These are phyloP conservation scores for Kodamaea nitidulidarum DNA, from an alignment of 805 yeast genomes.

Conservation along the genomic window DNA sequence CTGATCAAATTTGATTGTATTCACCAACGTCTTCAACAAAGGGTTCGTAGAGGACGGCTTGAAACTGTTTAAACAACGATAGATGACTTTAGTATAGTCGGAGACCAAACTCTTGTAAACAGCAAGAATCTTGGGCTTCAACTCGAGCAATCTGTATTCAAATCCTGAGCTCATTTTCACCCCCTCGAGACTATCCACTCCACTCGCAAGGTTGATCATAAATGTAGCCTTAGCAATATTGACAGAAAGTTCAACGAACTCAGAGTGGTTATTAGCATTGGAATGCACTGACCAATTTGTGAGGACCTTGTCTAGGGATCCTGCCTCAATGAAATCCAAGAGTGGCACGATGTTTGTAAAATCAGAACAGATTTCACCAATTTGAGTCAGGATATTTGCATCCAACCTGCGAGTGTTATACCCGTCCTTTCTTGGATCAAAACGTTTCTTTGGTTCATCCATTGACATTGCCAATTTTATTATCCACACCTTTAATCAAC, in stretches of 20 bases:
- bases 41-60: slow-evolving; percentile 62
- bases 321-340: slow-evolving; percentile 2
- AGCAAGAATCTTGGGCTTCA: slow-evolving; percentile 20
- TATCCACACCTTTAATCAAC: neutral
- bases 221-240: slow-evolving; percentile 32
- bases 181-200: slow-evolving; percentile 13
- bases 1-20: slow-evolving; percentile 48
- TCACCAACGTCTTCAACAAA: slow-evolving; percentile 51
- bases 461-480: neutral
- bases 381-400: neutral
- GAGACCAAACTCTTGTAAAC: slow-evolving; percentile 52
- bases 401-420: slow-evolving; percentile 2
- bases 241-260: slow-evolving; percentile 43
- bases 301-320: slow-evolving; percentile 13
- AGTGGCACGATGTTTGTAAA: slow-evolving; percentile 3
- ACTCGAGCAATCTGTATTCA: slow-evolving; percentile 12
- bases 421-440: neutral
- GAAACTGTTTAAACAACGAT: slow-evolving; percentile 58
- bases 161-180: slow-evolving; percentile 1
- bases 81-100: slow-evolving; percentile 57
- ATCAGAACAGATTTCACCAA: slow-evolving; percentile 1
- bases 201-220: slow-evolving; percentile 15
- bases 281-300: slow-evolving; percentile 40
- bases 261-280: slow-evolving; percentile 49
- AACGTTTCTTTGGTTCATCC: slow-evolving; percentile 4